These are phyloP conservation scores for Cyclostephanos invisitatus DNA, from an alignment of 108 stramenopile genomes.

Conservation along the genomic window DNA sequence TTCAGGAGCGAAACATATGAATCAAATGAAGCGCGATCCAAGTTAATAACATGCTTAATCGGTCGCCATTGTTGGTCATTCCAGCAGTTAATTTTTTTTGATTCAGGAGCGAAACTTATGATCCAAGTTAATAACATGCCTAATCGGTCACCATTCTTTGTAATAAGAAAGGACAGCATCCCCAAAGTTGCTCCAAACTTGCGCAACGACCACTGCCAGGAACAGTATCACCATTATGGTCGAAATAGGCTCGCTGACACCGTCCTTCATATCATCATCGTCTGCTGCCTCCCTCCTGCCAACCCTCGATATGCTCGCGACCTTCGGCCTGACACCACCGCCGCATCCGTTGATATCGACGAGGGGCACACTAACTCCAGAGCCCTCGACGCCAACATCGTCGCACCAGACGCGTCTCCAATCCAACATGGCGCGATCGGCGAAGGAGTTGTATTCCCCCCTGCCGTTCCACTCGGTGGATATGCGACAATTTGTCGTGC, in stretches of 20 bases:
- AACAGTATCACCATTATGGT: conserved; percentile 36
- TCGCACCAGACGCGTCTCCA: conserved; percentile 40
- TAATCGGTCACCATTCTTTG: neutral
- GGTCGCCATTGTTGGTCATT: neutral
- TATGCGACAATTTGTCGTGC: conserved; percentile 48
- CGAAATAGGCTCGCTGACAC: conserved; percentile 34
- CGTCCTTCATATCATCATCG: conserved; percentile 3
- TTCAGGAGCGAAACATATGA: too few relatives aligned
- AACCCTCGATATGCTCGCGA: conserved; percentile 27
- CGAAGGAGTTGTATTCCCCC: conserved; percentile 52
- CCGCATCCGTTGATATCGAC: neutral
- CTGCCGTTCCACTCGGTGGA: conserved; percentile 61
- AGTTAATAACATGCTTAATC: neutral
- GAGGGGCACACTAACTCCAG: neutral
- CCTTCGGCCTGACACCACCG: conserved; percentile 11
- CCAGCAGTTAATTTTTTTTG: too few relatives aligned
- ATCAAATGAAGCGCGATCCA: too few relatives aligned
- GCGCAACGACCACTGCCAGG: conserved; percentile 18
- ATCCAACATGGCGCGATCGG: conserved; percentile 44
- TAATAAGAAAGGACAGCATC: conserved; percentile 16
- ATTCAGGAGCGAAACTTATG: too few relatives aligned
- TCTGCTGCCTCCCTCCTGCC: conserved; percentile 14
- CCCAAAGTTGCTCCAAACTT: conserved; percentile 41
- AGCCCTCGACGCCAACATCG: neutral
- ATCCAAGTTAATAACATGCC: too few relatives aligned